phyloP scores from a whole-genome alignment of 139 green algal genomes.

The Micractinium conductrix region DNA sequence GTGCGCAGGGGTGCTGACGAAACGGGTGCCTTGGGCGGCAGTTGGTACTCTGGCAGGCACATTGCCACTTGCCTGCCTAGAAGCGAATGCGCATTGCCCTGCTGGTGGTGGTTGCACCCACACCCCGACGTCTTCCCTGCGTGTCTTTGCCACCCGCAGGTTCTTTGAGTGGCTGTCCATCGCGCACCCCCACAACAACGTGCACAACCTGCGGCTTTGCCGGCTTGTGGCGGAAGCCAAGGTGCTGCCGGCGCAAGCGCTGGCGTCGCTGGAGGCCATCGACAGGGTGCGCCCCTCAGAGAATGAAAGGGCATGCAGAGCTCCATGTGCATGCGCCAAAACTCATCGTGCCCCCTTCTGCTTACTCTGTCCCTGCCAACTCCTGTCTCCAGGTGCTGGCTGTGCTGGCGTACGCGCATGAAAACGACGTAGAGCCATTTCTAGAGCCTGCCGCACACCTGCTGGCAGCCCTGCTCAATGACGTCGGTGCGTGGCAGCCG shows the following conservation, averaged over 20 bases:
- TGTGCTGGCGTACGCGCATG: slow-evolving; percentile 82
- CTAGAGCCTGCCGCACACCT: slow-evolving; percentile 85
- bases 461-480: slow-evolving; percentile 39
- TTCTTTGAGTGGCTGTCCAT: slow-evolving; percentile 91
- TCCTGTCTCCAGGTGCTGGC: slow-evolving; percentile 58
- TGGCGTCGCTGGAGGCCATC: slow-evolving; percentile 42
- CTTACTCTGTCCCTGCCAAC: not conserved
- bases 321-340: not conserved
- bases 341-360: not conserved
- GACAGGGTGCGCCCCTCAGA: too few relatives aligned
- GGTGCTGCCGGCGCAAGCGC: slow-evolving; percentile 31
- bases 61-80: too few relatives aligned
- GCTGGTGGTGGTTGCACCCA: too few relatives aligned
- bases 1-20: not conserved
- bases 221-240: slow-evolving; percentile 61
- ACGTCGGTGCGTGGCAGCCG: not conserved
- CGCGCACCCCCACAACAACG: slow-evolving; percentile 93
- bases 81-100: not conserved
- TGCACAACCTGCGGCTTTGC: slow-evolving; percentile 93
- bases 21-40: too few relatives aligned
- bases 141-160: slow-evolving; percentile 14
- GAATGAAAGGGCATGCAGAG: not conserved
- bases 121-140: not conserved
- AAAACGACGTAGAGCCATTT: slow-evolving; percentile 88
- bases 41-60: too few relatives aligned